These are phyloP conservation scores for Coemansia sp. DNA, from an alignment of 371 early-diverging fungal genomes.

Conservation along the genomic window DNA sequence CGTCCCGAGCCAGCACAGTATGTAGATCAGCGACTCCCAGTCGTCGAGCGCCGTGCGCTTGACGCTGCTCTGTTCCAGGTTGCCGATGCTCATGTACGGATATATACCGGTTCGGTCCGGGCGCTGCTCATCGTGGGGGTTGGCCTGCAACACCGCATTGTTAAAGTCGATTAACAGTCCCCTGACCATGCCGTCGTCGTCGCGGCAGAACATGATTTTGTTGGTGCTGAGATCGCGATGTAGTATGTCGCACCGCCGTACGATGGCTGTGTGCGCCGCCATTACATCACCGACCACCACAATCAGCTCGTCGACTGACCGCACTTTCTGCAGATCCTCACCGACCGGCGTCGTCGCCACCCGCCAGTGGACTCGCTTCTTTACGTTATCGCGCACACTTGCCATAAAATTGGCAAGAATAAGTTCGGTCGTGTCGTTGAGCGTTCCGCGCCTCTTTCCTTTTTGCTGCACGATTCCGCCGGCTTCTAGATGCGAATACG, in stretches of 20 bases:
- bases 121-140: not conserved
- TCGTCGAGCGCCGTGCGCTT: conserved; percentile 19
- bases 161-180: conserved; percentile 26
- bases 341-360: conserved; percentile 23
- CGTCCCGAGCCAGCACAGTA: conserved; percentile 17
- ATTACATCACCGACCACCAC: conserved; percentile 15
- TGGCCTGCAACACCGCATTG: conserved; percentile 1
- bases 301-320: conserved; percentile 15
- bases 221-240: conserved; percentile 22
- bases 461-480: too few species aligned
- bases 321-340: not conserved
- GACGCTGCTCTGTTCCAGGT: not conserved
- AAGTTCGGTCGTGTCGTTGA: too few species aligned
- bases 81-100: conserved; percentile 25
- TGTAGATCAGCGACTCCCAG: conserved; percentile 27
- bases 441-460: too few species aligned
- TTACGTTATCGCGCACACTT: too few species aligned
- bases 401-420: too few species aligned
- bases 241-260: not conserved
- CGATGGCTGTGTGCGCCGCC: not conserved
- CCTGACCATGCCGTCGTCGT: not conserved
- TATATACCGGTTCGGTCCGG: conserved; percentile 11
- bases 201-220: conserved; percentile 14
- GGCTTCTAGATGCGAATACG: too few species aligned
- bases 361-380: conserved; percentile 2